Percentiles rank a stretch among this genome's conserved stretches.
These are phyloP conservation scores for Phaseolus lunatus DNA, from an alignment of 306 rosid species.

Conservation along the genomic window DNA sequence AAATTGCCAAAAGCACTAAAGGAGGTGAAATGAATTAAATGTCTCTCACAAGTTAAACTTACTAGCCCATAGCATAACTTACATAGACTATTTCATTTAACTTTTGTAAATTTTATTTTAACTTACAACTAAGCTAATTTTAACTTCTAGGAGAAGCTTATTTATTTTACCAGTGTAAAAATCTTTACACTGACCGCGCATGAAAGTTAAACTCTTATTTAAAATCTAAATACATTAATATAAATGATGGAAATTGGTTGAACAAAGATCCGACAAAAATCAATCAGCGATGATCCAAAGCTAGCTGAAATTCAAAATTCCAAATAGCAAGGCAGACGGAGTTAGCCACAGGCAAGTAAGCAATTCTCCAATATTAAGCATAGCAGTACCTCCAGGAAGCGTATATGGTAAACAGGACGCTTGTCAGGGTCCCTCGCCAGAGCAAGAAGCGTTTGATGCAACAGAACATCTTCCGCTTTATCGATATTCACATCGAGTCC, in stretches of 20 bases:
- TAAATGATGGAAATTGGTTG: not conserved
- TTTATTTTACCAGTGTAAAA: not conserved
- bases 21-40: not conserved
- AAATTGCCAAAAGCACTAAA: not conserved
- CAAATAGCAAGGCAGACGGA: not conserved
- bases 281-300: not conserved
- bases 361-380: not conserved
- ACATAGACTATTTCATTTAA: not conserved
- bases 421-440: slow-evolving; percentile 89
- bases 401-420: slow-evolving; percentile 88
- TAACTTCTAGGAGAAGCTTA: not conserved
- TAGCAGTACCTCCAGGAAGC: slow-evolving; percentile 82
- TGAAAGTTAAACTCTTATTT: not conserved
- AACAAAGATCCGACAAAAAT: not conserved
- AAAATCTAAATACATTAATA: not conserved
- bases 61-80: not conserved
- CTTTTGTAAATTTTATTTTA: not conserved
- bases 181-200: not conserved
- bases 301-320: not conserved
- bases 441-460: slow-evolving; percentile 86
- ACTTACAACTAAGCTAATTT: not conserved
- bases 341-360: not conserved
- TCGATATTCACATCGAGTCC: slow-evolving; percentile 95
- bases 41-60: not conserved
- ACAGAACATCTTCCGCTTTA: slow-evolving; percentile 89